Evolutionary conservation across 768 basidiomycete genomes (phyloP).

Genomic region (Kwoniella sp.): DNA sequence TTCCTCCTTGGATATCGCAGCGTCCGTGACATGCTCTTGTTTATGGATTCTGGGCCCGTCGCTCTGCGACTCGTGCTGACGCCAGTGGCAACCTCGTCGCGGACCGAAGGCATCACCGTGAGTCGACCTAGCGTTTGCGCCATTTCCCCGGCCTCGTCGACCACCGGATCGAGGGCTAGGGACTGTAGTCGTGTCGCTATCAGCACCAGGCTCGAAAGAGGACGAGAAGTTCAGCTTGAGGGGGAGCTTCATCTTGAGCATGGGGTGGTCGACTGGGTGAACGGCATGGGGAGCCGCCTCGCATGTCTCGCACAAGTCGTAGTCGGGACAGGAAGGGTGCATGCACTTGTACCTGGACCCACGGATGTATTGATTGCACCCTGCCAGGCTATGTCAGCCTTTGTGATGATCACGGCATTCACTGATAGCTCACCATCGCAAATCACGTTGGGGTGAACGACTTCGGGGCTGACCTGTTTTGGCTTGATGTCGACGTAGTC

Average conservation of each 20-base stretch:
- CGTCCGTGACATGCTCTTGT: background rate
- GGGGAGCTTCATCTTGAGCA: slow-evolving; percentile 48
- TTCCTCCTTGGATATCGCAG: background rate
- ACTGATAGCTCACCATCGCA: slow-evolving; percentile 34
- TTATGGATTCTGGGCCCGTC: background rate
- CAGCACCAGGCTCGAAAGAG: slow-evolving; percentile 9
- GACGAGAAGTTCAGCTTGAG: slow-evolving; percentile 21
- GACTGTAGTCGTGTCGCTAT: background rate
- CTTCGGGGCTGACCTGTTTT: slow-evolving; percentile 8
- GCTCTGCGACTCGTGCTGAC: slow-evolving; percentile 14
- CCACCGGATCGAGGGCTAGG: background rate
- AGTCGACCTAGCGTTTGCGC: no score
- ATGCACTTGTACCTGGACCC: slow-evolving; percentile 48
- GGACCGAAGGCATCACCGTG: slow-evolving; percentile 20
- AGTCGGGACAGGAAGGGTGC: slow-evolving; percentile 50
- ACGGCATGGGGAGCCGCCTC: slow-evolving; percentile 36
- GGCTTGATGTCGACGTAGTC: slow-evolving; percentile 25
- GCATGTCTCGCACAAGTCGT: slow-evolving; percentile 49
- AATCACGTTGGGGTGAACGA: slow-evolving; percentile 32
- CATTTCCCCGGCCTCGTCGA: slow-evolving; percentile 8
- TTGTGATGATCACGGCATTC: background rate
- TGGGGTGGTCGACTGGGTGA: slow-evolving; percentile 44
- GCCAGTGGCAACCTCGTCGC: slow-evolving; percentile 12
- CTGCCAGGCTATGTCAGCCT: slow-evolving; percentile 11
- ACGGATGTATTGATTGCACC: slow-evolving; percentile 34